Evolutionary conservation across 179 eudicot genomes (phyloP), one percentile per base, ranked within the genome.

Genomic region (Beta macrorhiza): DNA sequence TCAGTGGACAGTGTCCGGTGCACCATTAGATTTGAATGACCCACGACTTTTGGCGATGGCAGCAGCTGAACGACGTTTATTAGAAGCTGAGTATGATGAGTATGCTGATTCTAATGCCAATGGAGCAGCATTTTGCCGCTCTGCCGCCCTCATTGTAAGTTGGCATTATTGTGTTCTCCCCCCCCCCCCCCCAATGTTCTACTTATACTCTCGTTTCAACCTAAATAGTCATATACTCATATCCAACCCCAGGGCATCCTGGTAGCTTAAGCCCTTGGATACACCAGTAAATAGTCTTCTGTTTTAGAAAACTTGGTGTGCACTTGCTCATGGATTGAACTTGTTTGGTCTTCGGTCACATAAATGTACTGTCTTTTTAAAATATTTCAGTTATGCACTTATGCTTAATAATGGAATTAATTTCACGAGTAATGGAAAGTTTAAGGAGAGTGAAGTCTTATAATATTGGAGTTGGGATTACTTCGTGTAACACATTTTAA

Each of bases 101-200:
- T 89, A 92, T 85, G 90, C 92, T 79, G 97, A 92, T 84, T 73
- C 91, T 56, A 91, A 86, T 87, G 91, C 92, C 71, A 90, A 83
- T 67, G 97, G 97, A 67, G 91, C 94, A 71, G 94, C 97, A 55
- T 93, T 93, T 85, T 93, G 93, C 81, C 96, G 97, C 5, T 93
- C 93, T 87, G 94, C 93, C 84, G 94, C 93, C 67, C 89, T 93
- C 44, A 92, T 93, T 84, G 97, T 93, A 89, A 81, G 88, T 79
- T 79, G 53, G n/a, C 32, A 2, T 25, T 47, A 79, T 51, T 6
- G 12, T 74, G 13, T 29, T 64, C 10, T 22, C 7, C 9, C 16
- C 5, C 4, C 51, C 7, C 9, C 16, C 5, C 4, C 51, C 7
- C 5, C 7, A 3, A 5, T 3, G 9, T 49, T 49, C 52, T 49